Evolutionary conservation across 148 eudicot species (phyloP).

Genomic region (Selenicereus undatus): DNA sequence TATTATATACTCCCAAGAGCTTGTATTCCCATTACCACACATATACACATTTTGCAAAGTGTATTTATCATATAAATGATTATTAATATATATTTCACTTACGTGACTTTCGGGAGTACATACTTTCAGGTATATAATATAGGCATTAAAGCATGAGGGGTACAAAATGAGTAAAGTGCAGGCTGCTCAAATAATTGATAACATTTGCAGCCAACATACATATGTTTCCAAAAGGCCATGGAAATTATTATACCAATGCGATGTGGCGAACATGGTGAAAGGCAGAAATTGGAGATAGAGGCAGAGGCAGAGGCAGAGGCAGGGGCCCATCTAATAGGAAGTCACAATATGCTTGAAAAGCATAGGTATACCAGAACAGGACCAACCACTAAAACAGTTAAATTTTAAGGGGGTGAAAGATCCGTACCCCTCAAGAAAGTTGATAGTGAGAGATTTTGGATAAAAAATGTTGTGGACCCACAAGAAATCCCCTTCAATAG

Average conservation of each 20-base stretch:
- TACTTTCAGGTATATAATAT: too few relatives aligned
- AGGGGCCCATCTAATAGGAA: slow-evolving; percentile 10
- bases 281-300: background rate
- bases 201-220: background rate
- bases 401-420: background rate
- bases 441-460: slow-evolving; percentile 10
- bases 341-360: slow-evolving; percentile 5
- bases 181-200: background rate
- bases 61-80: too few relatives aligned
- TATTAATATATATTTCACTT: too few relatives aligned
- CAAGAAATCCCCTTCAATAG: slow-evolving; percentile 44
- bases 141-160: background rate
- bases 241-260: background rate
- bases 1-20: background rate
- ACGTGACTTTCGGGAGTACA: too few relatives aligned
- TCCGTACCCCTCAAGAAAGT: background rate
- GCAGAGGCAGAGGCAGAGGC: background rate
- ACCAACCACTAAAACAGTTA: slow-evolving; percentile 17
- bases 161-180: background rate
- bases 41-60: too few relatives aligned
- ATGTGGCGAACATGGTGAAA: background rate
- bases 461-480: slow-evolving; percentile 28
- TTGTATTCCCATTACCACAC: too few relatives aligned
- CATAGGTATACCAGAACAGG: slow-evolving; percentile 4
- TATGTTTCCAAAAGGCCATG: background rate